Evolutionary conservation across 2,329 filamentous ascomycete species (phyloP).

Genomic region (Colletotrichum lindemuthianum): DNA sequence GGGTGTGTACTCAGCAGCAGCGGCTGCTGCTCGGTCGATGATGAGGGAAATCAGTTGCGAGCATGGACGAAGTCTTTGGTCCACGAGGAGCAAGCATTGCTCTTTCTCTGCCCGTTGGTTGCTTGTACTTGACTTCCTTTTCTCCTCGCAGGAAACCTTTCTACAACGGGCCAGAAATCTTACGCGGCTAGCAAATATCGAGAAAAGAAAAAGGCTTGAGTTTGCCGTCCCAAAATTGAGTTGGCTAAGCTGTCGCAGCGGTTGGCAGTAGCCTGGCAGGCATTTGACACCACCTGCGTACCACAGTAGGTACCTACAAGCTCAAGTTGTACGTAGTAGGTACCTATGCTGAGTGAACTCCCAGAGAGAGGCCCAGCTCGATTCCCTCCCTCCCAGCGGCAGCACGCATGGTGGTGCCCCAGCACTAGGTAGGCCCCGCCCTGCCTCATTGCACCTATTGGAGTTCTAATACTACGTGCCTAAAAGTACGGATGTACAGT

Average conservation of each 20-base stretch:
- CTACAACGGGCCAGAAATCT: background rate
- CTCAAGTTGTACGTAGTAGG: too few species aligned
- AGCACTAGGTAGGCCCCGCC: background rate
- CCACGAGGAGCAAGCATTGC: background rate
- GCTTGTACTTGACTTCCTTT: constrained; percentile 3
- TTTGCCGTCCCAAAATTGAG: constrained; percentile 34
- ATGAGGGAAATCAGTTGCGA: background rate
- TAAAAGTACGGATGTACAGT: too few species aligned
- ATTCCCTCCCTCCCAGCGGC: too few species aligned
- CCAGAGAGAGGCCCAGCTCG: too few species aligned
- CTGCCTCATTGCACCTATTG: constrained; percentile 19
- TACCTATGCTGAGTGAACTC: too few species aligned
- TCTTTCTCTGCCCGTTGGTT: too few species aligned
- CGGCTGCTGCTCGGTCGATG: background rate
- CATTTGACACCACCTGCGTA: constrained; percentile 23
- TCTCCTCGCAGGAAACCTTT: background rate
- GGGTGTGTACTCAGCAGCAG: background rate
- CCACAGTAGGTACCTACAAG: background rate
- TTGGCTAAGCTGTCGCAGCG: constrained; percentile 33
- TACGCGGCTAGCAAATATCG: too few species aligned
- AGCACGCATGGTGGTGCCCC: too few species aligned
- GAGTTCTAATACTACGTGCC: background rate
- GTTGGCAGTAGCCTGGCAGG: constrained; percentile 25
- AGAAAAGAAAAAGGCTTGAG: background rate
- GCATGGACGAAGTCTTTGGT: background rate